Base-by-base conservation (phyloP, 495 filamentous ascomycete genomes). In the Trichodelitschia bisporula region DNA sequence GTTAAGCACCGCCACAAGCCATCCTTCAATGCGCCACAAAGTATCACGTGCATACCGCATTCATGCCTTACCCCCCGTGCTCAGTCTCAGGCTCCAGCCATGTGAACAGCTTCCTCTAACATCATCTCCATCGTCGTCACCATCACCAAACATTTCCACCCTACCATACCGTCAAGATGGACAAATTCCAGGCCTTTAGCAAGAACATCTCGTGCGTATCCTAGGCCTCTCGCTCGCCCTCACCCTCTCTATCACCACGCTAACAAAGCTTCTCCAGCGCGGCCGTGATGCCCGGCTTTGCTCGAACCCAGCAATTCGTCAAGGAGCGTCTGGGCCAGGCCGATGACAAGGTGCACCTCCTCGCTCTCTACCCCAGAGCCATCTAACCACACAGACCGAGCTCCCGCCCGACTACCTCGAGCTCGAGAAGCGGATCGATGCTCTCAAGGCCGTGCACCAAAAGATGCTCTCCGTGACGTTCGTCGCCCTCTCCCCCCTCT, bases 381-480 rank as follows among this genome's bases (percentile, higher is more conserved):
- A 24, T 24, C 8, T 6, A 14, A 11, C 16, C 9, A 15, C 17
- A 1, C 35, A 83, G 76, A 97, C 86, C 35, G 71, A 97, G 54
- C 79, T 95, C 17, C 89, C 89, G 12, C 70, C 83, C 43, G 89
- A 95, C 48, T 97, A 95, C 52, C 73, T 93, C 45, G 82, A 95
- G 54, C 77, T 97, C 30, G 86, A 97, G 69, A 93, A 92, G 62
- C 71, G 89, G 39, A 79, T 97, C 48, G 86, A 97, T 69, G 86
- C 86, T 36, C 61, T 97, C 46, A 95, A 90, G 63, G 72, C 76
- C 43, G 84, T 86, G 23, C 86, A 97, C 48, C 79, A 90, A 57
- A 86, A 91, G 61, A 72, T 97, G 55, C 68, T 97, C 26, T 66
- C 77, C 33, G 89, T 93, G 47, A 95, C 86, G 83, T 93, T 60